Conservation (phyloP, 805 yeast genomes). For the Nakazawaea wickerhamii region DNA sequence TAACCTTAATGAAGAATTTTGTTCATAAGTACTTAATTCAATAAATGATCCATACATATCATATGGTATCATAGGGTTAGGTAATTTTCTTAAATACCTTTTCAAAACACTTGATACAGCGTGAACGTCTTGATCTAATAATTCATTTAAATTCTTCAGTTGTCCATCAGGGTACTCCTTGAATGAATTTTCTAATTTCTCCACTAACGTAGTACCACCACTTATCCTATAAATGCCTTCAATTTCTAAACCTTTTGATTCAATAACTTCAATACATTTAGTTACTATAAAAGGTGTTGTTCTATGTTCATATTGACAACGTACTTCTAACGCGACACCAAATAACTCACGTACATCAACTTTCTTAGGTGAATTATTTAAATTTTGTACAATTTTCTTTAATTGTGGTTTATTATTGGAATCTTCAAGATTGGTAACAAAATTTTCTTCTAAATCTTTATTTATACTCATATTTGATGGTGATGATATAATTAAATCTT, state of each 20-base stretch:
- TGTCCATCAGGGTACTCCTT: conserved; percentile 19
- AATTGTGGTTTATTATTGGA: conserved; percentile 33
- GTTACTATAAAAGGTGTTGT: conserved; percentile 66
- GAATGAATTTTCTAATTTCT: conserved; percentile 31
- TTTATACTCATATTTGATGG: conserved; percentile 10
- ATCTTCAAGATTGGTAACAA: conserved; percentile 6
- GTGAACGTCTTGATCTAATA: conserved; percentile 62
- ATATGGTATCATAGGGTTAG: conserved; percentile 78
- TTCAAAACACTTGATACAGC: conserved; percentile 85
- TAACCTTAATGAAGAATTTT: conserved; percentile 20
- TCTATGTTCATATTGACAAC: conserved; percentile 58
- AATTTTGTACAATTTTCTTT: conserved; percentile 16
- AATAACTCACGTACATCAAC: conserved; percentile 23
- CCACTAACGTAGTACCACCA: conserved; percentile 70
- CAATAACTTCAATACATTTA: conserved; percentile 72
- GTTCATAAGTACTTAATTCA: conserved; percentile 36
- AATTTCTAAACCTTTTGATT: conserved; percentile 61
- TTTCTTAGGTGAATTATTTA: conserved; percentile 12
- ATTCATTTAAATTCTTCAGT: conserved; percentile 27
- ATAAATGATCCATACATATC: conserved; percentile 64
- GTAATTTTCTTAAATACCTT: conserved; percentile 77
- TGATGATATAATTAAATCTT: conserved; percentile 10
- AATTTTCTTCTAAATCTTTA: not conserved
- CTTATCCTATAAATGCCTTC: conserved; percentile 92
- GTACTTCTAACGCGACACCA: conserved; percentile 52